A percentile compares a stretch with the other conserved stretches of the same genome.
Evolutionary conservation across 2,329 filamentous ascomycete genomes (phyloP).

Genomic region (Epichloe sylvatica): DNA sequence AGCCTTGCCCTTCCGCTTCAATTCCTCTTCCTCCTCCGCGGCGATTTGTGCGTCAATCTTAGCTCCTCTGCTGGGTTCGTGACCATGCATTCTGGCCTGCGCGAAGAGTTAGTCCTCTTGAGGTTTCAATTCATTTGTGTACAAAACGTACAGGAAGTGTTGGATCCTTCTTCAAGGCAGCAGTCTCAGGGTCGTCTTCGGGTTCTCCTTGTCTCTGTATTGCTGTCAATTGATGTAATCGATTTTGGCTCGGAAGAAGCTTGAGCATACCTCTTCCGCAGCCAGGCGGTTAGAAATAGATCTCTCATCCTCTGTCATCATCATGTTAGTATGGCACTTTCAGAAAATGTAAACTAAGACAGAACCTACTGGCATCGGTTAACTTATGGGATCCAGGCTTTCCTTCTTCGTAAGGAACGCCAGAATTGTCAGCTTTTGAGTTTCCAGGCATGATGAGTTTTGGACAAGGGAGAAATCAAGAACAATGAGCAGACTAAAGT

Average conservation of each 20-base stretch:
- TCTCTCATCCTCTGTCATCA: conserved; percentile 48
- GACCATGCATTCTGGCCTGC: conserved; percentile 52
- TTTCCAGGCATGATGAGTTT: conserved; percentile 21
- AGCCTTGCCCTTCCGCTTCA: conserved; percentile 42
- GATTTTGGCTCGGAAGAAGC: background rate
- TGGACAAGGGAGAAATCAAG: background rate
- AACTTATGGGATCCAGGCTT: conserved; percentile 52
- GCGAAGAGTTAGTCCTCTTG: background rate
- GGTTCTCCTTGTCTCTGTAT: conserved; percentile 25
- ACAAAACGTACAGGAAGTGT: conserved; percentile 36
- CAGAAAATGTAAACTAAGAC: no score
- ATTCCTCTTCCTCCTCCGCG: conserved; percentile 51
- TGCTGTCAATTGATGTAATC: conserved; percentile 5
- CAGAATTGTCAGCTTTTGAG: conserved; percentile 52
- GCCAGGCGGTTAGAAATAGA: conserved; percentile 58
- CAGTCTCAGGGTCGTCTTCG: conserved; percentile 30
- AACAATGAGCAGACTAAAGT: background rate
- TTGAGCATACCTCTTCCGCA: conserved; percentile 38
- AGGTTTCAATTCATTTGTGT: no score
- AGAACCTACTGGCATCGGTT: conserved; percentile 54
- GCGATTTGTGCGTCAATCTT: conserved; percentile 56
- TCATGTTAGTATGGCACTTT: background rate
- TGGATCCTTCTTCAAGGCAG: conserved; percentile 41
- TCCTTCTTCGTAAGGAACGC: conserved; percentile 55
- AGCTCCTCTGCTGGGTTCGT: conserved; percentile 58